These are phyloP conservation scores for Leccinum truebloodii DNA, from an alignment of 768 basidiomycete species.

Conservation along the genomic window DNA sequence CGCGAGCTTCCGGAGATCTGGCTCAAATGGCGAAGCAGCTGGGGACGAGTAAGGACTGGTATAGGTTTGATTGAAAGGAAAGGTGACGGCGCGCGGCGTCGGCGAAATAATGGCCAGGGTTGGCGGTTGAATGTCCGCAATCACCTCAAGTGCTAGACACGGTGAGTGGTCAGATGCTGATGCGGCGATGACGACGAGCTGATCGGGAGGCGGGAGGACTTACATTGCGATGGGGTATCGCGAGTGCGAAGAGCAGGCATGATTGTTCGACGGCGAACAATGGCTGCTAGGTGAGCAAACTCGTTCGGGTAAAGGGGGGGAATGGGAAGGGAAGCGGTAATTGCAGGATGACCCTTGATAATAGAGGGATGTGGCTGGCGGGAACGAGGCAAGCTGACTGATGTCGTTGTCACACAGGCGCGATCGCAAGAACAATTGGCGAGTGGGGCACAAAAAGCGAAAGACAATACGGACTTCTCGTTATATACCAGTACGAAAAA, in stretches of 20 bases:
- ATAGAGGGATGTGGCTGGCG: constrained; percentile 43
- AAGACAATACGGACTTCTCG: constrained; percentile 54
- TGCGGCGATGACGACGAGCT: constrained; percentile 1
- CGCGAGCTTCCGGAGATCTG: constrained; percentile 53
- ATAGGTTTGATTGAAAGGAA: constrained; percentile 39
- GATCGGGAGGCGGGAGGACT: constrained; percentile 21
- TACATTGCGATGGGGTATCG: constrained; percentile 50
- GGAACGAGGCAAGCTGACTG: constrained; percentile 44
- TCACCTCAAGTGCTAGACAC: constrained; percentile 68
- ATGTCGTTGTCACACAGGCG: constrained; percentile 52
- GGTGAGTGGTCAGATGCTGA: constrained; percentile 20
- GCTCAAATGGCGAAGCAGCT: constrained; percentile 71
- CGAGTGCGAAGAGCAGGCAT: too few relatives aligned
- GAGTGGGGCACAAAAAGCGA: constrained; percentile 59
- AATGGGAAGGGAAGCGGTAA: constrained; percentile 28
- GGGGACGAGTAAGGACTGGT: constrained; percentile 68
- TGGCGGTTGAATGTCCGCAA: constrained; percentile 62
- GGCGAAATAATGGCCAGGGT: constrained; percentile 55
- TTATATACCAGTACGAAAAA: constrained; percentile 49
- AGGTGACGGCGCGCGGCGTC: constrained; percentile 57
- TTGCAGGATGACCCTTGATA: constrained; percentile 32
- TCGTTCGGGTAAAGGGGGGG: constrained; percentile 43
- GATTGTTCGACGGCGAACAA: too few relatives aligned
- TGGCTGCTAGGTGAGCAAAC: too few relatives aligned
- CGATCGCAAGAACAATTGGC: constrained; percentile 60